These are phyloP conservation scores for Diaporthe velutina DNA, from an alignment of 2,329 filamentous ascomycete genomes.

Conservation along the genomic window DNA sequence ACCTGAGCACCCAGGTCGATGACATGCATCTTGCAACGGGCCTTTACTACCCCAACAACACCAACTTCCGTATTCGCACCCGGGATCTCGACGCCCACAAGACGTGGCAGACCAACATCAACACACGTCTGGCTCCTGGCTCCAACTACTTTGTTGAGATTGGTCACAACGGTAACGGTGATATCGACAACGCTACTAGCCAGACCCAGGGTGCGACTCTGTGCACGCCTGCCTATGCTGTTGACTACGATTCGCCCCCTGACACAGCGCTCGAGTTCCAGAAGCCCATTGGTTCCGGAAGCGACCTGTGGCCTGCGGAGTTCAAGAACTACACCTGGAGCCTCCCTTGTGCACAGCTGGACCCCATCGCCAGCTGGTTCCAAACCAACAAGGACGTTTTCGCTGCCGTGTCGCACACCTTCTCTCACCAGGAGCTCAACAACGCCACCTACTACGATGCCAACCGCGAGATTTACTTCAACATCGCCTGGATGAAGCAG, in stretches of 20 bases:
- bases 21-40: constrained; percentile 70
- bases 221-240: constrained; percentile 56
- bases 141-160: constrained; percentile 66
- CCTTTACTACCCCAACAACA: constrained; percentile 61
- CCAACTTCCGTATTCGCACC: constrained; percentile 61
- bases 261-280: constrained; percentile 60
- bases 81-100: constrained; percentile 61
- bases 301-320: constrained; percentile 62
- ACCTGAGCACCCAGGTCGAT: constrained; percentile 70
- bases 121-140: constrained; percentile 62
- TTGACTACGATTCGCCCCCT: constrained; percentile 59
- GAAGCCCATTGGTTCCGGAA: constrained; percentile 64
- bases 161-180: constrained; percentile 63
- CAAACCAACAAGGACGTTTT: constrained; percentile 67
- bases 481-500: constrained; percentile 69
- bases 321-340: constrained; percentile 66
- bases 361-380: constrained; percentile 68
- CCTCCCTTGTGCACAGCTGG: constrained; percentile 61
- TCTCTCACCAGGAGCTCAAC: constrained; percentile 70
- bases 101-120: constrained; percentile 56
- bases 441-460: constrained; percentile 72
- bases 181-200: constrained; percentile 66
- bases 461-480: constrained; percentile 70
- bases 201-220: constrained; percentile 56
- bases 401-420: constrained; percentile 73